Base-by-base conservation (phyloP, 305 asterid genomes). In the Plantago rigida region DNA sequence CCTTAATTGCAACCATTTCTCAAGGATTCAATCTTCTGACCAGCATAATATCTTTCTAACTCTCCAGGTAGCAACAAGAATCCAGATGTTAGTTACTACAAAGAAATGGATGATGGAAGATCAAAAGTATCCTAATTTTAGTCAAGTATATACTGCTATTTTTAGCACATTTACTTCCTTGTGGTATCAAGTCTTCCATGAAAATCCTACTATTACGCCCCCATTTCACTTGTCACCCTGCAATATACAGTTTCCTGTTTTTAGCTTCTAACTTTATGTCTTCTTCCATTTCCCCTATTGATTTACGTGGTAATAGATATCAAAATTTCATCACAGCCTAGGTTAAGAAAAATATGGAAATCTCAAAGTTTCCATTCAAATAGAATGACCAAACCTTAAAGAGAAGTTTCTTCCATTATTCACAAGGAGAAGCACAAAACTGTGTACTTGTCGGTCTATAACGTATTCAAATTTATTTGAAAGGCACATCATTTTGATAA, bases 71-170 rank as follows among this genome's bases (percentile, higher is more conserved):
- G 57, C 41, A 52, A 14, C 7, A 52, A 24, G 29, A 52, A 1
- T 52, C 29, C 29, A 14, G 57, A 52, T 52, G 28, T 15, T 31
- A 51, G 28, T 51, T 51, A 51, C 56, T 22, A 9, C 56, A 51
- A 51, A 10, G 36, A 31, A 51, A 51, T 51, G 56, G 56, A 51
- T 31, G 57, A 52, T 22, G 13, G 57, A 22, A 51, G 29, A 52
- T 31, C 8, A 14, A 24, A 1, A 3, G 3, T 52, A 24, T 22
- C 57, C 57, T 22, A 24, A 52, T 12, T 51, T 51, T 52, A 52
- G 29, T 52, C 15, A 52, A 24, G 5, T 9, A 52, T 52, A 26
- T 31, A 36, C 19, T 52, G 39, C 14, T 22, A 52, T 22, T 24
- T 12, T n/a, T 13, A 24, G 57, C 26, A 36, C 29, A 10, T 52